Conservation (phyloP, 352 stramenopile genomes). For the Plasmopara muralis region DNA sequence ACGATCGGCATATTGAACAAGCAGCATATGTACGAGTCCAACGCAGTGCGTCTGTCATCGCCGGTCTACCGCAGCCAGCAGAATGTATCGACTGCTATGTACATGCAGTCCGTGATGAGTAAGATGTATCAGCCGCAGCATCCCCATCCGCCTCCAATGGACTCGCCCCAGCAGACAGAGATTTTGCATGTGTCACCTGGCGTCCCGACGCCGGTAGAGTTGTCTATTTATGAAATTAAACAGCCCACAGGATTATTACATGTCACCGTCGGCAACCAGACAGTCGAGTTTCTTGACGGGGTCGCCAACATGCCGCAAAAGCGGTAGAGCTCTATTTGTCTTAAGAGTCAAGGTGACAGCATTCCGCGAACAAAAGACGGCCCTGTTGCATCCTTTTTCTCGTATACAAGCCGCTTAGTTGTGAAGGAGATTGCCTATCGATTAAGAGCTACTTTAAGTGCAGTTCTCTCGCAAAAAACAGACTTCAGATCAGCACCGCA, state of each 20-base stretch:
- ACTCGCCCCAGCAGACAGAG: conserved; percentile 29
- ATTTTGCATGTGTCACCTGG: conserved; percentile 61
- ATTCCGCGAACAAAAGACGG: conserved; percentile 25
- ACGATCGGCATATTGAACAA: conserved; percentile 35
- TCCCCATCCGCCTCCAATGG: conserved; percentile 38
- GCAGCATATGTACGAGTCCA: conserved; percentile 30
- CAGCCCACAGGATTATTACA: conserved; percentile 75
- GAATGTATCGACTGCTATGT: conserved; percentile 30
- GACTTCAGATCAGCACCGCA: conserved; percentile 12
- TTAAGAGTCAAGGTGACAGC: conserved; percentile 18
- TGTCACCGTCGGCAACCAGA: conserved; percentile 76
- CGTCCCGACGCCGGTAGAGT: conserved; percentile 60
- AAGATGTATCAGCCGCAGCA: conserved; percentile 59
- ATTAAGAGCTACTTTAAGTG: not conserved
- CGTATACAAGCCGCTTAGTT: conserved; percentile 19
- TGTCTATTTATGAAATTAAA: conserved; percentile 84
- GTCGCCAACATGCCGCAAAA: conserved; percentile 80
- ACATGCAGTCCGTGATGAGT: conserved; percentile 56
- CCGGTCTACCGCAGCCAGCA: conserved; percentile 27
- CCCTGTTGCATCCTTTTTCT: conserved; percentile 16
- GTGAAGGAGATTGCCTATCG: not conserved
- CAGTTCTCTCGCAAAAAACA: not conserved
- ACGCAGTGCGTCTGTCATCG: conserved; percentile 16
- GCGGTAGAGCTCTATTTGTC: conserved; percentile 33
- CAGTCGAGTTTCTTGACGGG: conserved; percentile 74